Percentiles rank a stretch among this genome's conserved stretches.
phyloP scores from a whole-genome alignment of 169 alveolate species.

The Plasmodium knowlesi region DNA sequence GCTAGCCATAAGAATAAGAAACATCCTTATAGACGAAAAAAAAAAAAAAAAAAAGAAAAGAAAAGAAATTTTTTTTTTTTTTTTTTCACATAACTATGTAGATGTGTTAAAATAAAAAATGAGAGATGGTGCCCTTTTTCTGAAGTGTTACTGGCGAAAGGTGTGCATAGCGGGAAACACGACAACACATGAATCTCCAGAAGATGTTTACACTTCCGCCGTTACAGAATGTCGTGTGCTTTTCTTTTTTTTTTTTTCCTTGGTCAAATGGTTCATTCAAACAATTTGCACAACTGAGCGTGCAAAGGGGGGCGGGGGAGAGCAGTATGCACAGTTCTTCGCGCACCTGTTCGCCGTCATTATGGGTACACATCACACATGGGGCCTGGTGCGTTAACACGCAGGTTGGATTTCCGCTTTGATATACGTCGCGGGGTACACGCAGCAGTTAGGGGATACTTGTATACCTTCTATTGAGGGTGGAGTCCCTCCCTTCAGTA shows the following conservation, averaged over 20 bases:
- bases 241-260: background rate
- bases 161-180: background rate
- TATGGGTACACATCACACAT: background rate
- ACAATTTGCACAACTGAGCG: background rate
- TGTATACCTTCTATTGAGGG: background rate
- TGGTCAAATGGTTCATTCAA: background rate
- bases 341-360: background rate
- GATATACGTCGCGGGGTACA: background rate
- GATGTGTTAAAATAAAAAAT: background rate
- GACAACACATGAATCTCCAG: background rate
- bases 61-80: background rate
- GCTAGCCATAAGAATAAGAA: background rate
- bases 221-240: background rate
- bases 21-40: background rate
- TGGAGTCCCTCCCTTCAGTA: slow-evolving; percentile 38
- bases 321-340: background rate
- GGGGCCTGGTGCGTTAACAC: background rate
- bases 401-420: too few species aligned
- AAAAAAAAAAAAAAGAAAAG: background rate
- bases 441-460: background rate
- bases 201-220: background rate
- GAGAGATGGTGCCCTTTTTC: background rate
- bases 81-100: background rate
- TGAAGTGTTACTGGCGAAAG: background rate
- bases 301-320: background rate